phyloP scores from a whole-genome alignment of 805 yeast species.

The Spathaspora boniae region DNA sequence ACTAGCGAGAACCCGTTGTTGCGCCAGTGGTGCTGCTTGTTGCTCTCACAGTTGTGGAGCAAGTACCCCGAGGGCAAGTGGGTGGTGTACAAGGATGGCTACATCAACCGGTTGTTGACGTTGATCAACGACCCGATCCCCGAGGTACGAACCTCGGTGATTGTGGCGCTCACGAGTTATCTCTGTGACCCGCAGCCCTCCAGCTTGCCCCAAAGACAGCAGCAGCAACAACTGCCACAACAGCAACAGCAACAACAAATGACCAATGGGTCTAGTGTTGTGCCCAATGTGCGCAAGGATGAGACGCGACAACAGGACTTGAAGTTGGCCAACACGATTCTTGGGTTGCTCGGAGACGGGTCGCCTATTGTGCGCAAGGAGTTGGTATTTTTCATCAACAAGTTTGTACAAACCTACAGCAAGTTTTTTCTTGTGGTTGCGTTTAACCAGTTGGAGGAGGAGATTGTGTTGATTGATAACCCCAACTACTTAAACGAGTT shows the following conservation, averaged over 20 bases:
- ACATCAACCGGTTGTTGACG: conserved; percentile 50
- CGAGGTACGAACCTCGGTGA: conserved; percentile 84
- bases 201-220: conserved; percentile 14
- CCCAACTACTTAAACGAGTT: conserved; percentile 61
- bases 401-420: conserved; percentile 64
- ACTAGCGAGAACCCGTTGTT: conserved; percentile 78
- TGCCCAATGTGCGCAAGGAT: conserved; percentile 24
- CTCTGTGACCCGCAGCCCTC: conserved; percentile 41
- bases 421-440: conserved; percentile 84
- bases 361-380: conserved; percentile 87
- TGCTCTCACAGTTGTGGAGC: conserved; percentile 74
- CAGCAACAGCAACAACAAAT: too few species aligned
- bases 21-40: conserved; percentile 87
- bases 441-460: conserved; percentile 78
- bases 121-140: conserved; percentile 87
- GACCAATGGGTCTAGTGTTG: too few species aligned
- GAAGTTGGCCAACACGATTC: conserved; percentile 62
- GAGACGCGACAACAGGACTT: conserved; percentile 67
- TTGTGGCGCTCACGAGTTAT: conserved; percentile 69
- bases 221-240: conserved; percentile 15
- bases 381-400: conserved; percentile 70
- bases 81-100: conserved; percentile 63
- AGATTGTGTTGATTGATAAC: conserved; percentile 61
- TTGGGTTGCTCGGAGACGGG: conserved; percentile 77
- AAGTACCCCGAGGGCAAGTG: conserved; percentile 71